phyloP scores from a whole-genome alignment of 139 green algal species.

The Closterium sp. region DNA sequence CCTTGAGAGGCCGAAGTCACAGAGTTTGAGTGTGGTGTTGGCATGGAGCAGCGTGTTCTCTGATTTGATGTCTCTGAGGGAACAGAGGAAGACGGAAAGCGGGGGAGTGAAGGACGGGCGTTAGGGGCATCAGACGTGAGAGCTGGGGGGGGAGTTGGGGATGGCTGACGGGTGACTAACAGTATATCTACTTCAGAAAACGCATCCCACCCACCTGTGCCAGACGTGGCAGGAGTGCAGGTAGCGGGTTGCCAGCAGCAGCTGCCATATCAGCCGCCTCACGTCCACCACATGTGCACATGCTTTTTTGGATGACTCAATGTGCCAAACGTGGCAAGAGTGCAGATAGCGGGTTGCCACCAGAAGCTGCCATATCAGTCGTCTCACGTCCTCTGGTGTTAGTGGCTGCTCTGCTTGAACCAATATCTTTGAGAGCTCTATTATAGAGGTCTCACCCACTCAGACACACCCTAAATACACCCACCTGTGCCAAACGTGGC shows the following conservation, averaged over 20 bases:
- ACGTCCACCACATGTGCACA: too few species aligned
- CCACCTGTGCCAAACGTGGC: too few species aligned
- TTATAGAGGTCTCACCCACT: too few species aligned
- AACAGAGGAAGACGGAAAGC: too few species aligned
- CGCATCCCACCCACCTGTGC: background rate
- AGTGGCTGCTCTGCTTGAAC: background rate
- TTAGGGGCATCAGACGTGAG: slow-evolving; percentile 44
- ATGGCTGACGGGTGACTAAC: too few species aligned
- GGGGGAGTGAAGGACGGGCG: slow-evolving; percentile 31
- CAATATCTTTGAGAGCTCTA: slow-evolving; percentile 11
- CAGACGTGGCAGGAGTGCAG: slow-evolving; percentile 22
- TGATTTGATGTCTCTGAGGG: slow-evolving; percentile 49
- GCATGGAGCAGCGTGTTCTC: slow-evolving; percentile 42
- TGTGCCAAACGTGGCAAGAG: slow-evolving; percentile 45
- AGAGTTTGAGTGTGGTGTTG: slow-evolving; percentile 42
- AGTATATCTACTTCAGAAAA: too few species aligned
- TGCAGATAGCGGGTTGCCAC: too few species aligned
- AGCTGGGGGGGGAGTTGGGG: background rate
- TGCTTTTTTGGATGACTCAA: too few species aligned
- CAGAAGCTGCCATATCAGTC: too few species aligned
- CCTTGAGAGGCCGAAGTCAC: slow-evolving; percentile 51
- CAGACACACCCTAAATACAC: too few species aligned
- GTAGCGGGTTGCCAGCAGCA: slow-evolving; percentile 20
- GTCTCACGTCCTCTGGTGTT: too few species aligned
- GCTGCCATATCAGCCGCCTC: slow-evolving; percentile 20